Evolutionary conservation across 768 basidiomycete genomes (phyloP).

Genomic region (Xerocomellus amylosporus): DNA sequence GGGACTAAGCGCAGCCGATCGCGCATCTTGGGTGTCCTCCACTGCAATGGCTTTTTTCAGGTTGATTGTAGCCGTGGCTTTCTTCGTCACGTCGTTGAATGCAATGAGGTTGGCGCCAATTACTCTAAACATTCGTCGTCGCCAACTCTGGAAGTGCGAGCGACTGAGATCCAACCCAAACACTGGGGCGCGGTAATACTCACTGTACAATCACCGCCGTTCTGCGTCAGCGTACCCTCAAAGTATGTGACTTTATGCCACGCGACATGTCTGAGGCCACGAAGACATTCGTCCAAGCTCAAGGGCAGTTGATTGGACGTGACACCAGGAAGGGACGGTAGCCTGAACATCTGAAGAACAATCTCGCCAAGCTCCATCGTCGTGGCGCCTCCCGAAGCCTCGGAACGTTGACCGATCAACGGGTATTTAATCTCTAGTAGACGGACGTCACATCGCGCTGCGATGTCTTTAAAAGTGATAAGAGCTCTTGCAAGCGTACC

Average conservation of each 20-base stretch:
- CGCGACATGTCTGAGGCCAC: constrained; percentile 82
- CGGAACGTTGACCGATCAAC: constrained; percentile 70
- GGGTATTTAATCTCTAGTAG: constrained; percentile 82
- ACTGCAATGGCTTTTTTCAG: constrained; percentile 77
- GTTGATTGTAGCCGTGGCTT: constrained; percentile 86
- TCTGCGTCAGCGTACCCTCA: constrained; percentile 89
- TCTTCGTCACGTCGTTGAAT: constrained; percentile 92
- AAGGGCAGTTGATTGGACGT: constrained; percentile 77
- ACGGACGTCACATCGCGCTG: constrained; percentile 76
- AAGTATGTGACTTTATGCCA: constrained; percentile 96
- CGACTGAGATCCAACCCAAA: background rate
- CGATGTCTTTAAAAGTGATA: constrained; percentile 86
- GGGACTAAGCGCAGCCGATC: constrained; percentile 46
- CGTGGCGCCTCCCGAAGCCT: constrained; percentile 49
- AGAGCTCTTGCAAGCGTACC: constrained; percentile 87
- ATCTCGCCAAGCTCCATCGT: constrained; percentile 83
- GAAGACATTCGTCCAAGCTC: constrained; percentile 88
- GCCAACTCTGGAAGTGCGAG: constrained; percentile 57
- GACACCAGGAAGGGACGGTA: constrained; percentile 86
- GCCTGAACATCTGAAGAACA: constrained; percentile 83
- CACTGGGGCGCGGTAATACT: constrained; percentile 28
- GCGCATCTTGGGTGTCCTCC: constrained; percentile 68
- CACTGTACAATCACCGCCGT: constrained; percentile 89
- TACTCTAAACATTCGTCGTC: constrained; percentile 77
- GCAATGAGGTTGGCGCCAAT: constrained; percentile 85